These are phyloP conservation scores for Diaporthe aspalathi DNA, from an alignment of 2,329 filamentous ascomycete species.

Conservation along the genomic window DNA sequence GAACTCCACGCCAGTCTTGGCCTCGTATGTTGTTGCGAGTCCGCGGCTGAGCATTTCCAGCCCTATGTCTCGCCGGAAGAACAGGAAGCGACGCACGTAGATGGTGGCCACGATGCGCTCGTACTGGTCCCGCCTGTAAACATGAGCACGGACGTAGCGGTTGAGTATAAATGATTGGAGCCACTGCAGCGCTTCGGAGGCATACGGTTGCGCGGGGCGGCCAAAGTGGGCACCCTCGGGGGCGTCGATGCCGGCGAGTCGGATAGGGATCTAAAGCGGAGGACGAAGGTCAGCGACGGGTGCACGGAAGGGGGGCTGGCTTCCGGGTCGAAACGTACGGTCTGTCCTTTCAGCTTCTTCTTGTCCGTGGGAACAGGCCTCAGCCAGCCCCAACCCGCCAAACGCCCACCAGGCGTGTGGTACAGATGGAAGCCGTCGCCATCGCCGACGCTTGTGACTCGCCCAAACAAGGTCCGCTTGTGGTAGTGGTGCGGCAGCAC, in stretches of 20 bases:
- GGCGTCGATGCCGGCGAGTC: conserved; percentile 92
- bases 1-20: conserved; percentile 89
- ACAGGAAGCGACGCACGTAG: conserved; percentile 72
- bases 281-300: background rate
- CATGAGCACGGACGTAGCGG: conserved; percentile 81
- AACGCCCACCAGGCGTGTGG: conserved; percentile 90
- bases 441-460: conserved; percentile 94
- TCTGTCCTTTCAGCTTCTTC: conserved; percentile 78
- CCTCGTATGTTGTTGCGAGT: conserved; percentile 92
- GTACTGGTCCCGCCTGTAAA: conserved; percentile 91
- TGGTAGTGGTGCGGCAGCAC: conserved; percentile 82
- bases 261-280: conserved; percentile 77
- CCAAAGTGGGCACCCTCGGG: conserved; percentile 96
- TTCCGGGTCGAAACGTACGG: conserved; percentile 64
- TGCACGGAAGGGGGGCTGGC: background rate
- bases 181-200: conserved; percentile 84
- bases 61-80: conserved; percentile 83
- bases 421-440: conserved; percentile 95
- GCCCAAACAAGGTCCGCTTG: conserved; percentile 80
- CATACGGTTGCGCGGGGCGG: conserved; percentile 83
- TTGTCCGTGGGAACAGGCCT: conserved; percentile 77
- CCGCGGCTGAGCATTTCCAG: conserved; percentile 89
- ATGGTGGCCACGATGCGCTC: conserved; percentile 90
- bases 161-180: conserved; percentile 78
- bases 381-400: conserved; percentile 93